Evolutionary conservation across 768 basidiomycete species (phyloP).

Genomic region (Amanita pseudoporphyria): DNA sequence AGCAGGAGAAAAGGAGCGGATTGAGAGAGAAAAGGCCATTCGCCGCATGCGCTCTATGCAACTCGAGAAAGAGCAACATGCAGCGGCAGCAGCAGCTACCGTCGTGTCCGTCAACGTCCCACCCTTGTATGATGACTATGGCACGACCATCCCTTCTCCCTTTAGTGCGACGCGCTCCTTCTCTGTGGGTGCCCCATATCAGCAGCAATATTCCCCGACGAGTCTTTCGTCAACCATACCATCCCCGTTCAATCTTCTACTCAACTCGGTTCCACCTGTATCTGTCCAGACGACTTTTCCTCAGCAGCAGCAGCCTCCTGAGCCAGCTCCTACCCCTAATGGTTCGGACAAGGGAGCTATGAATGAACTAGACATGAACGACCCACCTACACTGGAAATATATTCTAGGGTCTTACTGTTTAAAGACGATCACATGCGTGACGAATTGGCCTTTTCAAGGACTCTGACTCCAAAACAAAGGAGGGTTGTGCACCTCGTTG

Average conservation of each 20-base stretch:
- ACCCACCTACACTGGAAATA: constrained; percentile 91
- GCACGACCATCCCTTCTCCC: constrained; percentile 44
- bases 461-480: constrained; percentile 78
- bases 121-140: constrained; percentile 67
- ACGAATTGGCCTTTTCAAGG: constrained; percentile 94
- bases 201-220: constrained; percentile 60
- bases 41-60: constrained; percentile 98
- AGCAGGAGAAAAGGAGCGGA: constrained; percentile 97
- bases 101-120: constrained; percentile 19
- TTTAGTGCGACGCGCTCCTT: constrained; percentile 72
- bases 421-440: constrained; percentile 96
- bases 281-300: constrained; percentile 26
- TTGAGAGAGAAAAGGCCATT: constrained; percentile 97
- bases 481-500: constrained; percentile 89
- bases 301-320: constrained; percentile 19
- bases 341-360: constrained; percentile 52
- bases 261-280: constrained; percentile 41
- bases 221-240: constrained; percentile 33
- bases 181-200: constrained; percentile 50
- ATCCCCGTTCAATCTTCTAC: constrained; percentile 31
- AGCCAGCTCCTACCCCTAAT: constrained; percentile 50
- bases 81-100: background rate
- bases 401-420: constrained; percentile 94
- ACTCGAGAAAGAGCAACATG: constrained; percentile 74
- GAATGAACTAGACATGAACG: constrained; percentile 89